Conservation (phyloP, 768 basidiomycete species). For the Boletus vinaceobasis region DNA sequence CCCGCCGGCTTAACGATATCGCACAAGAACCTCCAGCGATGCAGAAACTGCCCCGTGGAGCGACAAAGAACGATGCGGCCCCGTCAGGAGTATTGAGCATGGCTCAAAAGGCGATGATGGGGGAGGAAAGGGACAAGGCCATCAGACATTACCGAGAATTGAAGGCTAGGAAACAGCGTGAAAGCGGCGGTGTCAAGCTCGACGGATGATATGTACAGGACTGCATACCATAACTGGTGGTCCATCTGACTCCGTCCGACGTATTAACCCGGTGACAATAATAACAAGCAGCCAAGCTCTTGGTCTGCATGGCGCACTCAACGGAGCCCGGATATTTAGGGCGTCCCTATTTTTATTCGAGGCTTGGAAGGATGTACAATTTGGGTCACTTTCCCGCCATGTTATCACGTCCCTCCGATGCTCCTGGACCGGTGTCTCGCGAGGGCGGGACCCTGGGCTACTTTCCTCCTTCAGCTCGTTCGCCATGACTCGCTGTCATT, state of each 20-base stretch:
- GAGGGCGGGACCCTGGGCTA: neutral
- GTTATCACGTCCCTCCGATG: neutral
- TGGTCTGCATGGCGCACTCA: neutral
- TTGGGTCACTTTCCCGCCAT: neutral
- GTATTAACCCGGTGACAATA: constrained; percentile 2
- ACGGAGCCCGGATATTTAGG: constrained; percentile 3
- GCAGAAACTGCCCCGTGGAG: constrained; percentile 52
- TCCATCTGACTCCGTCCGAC: neutral
- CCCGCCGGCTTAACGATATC: constrained; percentile 68
- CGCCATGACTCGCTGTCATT: neutral
- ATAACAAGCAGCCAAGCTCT: neutral
- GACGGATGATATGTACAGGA: constrained; percentile 6
- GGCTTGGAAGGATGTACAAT: neutral
- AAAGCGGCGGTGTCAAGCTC: constrained; percentile 9
- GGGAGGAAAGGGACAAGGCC: constrained; percentile 66
- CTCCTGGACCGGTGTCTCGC: neutral
- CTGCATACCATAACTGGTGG: too few relatives aligned
- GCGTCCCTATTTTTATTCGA: constrained; percentile 5
- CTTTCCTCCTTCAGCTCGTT: neutral
- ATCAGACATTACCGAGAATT: constrained; percentile 67
- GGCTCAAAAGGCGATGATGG: constrained; percentile 76
- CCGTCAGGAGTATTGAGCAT: constrained; percentile 55
- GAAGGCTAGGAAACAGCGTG: constrained; percentile 46
- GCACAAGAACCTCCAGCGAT: constrained; percentile 66
- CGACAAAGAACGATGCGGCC: constrained; percentile 27